Evolutionary conservation across 306 rosid genomes (phyloP).

Genomic region (Erythrophleum fordii): DNA sequence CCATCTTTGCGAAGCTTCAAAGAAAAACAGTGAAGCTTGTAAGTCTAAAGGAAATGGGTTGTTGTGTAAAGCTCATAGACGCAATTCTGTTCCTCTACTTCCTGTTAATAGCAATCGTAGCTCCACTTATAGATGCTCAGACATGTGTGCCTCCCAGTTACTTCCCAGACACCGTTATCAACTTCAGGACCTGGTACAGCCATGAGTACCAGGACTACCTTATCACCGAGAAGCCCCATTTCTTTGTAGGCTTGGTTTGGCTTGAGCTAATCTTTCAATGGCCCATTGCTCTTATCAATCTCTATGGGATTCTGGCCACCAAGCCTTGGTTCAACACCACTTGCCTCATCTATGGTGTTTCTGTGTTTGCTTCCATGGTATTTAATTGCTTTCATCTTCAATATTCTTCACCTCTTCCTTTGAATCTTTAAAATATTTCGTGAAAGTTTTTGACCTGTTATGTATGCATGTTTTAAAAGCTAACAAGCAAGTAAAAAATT

Average conservation of each 20-base stretch:
- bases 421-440: not conserved
- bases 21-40: not conserved
- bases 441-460: too few species aligned
- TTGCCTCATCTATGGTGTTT: conserved; percentile 78
- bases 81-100: conserved; percentile 47
- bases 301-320: conserved; percentile 59
- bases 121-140: conserved; percentile 54
- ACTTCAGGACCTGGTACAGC: conserved; percentile 53
- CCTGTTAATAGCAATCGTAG: conserved; percentile 32
- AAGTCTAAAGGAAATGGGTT: conserved; percentile 40
- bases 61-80: conserved; percentile 48
- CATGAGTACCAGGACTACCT: conserved; percentile 63
- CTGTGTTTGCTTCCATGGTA: conserved; percentile 72
- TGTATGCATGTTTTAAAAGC: too few species aligned
- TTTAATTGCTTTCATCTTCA: not conserved
- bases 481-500: too few species aligned
- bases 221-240: conserved; percentile 59
- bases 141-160: conserved; percentile 45
- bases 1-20: not conserved
- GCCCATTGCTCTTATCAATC: conserved; percentile 64
- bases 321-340: conserved; percentile 83
- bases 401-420: not conserved
- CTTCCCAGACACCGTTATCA: conserved; percentile 54
- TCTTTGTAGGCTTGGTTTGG: conserved; percentile 76
- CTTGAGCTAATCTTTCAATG: conserved; percentile 77